Conservation (phyloP, 257 asterid genomes). For the Solanum bulbocastanum region DNA sequence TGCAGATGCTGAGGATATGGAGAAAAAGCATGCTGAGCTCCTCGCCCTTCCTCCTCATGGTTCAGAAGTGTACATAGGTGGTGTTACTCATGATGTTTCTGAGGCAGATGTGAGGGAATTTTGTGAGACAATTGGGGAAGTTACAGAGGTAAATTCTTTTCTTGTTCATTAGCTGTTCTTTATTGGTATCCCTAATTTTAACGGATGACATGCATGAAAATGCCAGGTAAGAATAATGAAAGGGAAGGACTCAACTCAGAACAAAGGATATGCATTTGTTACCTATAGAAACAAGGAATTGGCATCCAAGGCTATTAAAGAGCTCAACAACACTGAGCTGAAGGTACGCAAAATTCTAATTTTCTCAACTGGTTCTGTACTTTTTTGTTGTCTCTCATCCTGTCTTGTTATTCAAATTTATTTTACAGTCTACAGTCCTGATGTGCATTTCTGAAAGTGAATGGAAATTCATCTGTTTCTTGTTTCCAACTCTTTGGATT, state of each 20-base stretch:
- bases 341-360: constrained; percentile 35
- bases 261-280: constrained; percentile 92
- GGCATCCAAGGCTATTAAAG: constrained; percentile 85
- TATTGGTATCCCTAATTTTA: constrained; percentile 1
- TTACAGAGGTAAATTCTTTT: constrained; percentile 52
- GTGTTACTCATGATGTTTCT: constrained; percentile 52
- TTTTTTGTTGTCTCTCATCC: neutral
- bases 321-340: constrained; percentile 62
- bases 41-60: constrained; percentile 96
- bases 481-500: neutral
- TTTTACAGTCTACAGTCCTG: neutral
- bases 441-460: neutral
- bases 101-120: constrained; percentile 68
- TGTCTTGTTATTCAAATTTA: neutral
- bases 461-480: neutral
- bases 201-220: constrained; percentile 8
- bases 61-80: constrained; percentile 90
- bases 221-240: constrained; percentile 89
- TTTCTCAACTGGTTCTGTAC: neutral
- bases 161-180: neutral
- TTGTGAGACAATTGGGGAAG: constrained; percentile 78
- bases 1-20: constrained; percentile 37
- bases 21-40: constrained; percentile 61
- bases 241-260: constrained; percentile 75
- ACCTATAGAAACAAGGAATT: constrained; percentile 76